phyloP scores from a whole-genome alignment of 2,329 filamentous ascomycete genomes.

The Exophiala aquamarina region DNA sequence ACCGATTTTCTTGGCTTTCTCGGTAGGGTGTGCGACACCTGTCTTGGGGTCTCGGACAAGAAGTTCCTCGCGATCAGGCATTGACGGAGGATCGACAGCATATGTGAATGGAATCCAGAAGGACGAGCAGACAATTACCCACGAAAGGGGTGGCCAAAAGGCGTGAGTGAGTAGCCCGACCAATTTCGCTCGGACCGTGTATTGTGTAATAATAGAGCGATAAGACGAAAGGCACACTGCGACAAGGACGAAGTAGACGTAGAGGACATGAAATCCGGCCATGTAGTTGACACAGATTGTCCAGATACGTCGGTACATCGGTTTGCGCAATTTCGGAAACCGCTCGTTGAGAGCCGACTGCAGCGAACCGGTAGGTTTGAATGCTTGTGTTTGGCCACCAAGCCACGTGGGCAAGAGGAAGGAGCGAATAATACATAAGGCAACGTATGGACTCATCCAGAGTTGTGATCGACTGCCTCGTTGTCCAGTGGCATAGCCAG shows the following conservation, averaged over 20 bases:
- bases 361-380: constrained; percentile 62
- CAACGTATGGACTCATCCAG: constrained; percentile 65
- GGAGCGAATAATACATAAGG: constrained; percentile 57
- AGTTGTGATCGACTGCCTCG: constrained; percentile 57
- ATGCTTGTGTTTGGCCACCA: constrained; percentile 58
- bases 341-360: constrained; percentile 59
- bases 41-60: constrained; percentile 54
- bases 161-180: constrained; percentile 59
- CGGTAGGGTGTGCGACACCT: constrained; percentile 48
- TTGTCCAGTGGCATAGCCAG: constrained; percentile 61
- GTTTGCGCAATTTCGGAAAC: constrained; percentile 41
- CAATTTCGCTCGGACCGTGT: constrained; percentile 43
- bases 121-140: constrained; percentile 55
- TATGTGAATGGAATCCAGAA: constrained; percentile 62
- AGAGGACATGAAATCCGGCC: constrained; percentile 55
- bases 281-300: constrained; percentile 58
- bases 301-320: constrained; percentile 53
- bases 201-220: constrained; percentile 48
- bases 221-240: constrained; percentile 53
- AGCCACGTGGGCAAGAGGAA: constrained; percentile 61
- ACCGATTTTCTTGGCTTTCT: constrained; percentile 54
- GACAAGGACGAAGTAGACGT: constrained; percentile 55
- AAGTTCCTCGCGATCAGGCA: constrained; percentile 59
- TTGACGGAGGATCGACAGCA: constrained; percentile 58
- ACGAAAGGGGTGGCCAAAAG: constrained; percentile 62